Conservation (phyloP, 2,329 filamentous ascomycete genomes). For the Aspergillus luchuensis region DNA sequence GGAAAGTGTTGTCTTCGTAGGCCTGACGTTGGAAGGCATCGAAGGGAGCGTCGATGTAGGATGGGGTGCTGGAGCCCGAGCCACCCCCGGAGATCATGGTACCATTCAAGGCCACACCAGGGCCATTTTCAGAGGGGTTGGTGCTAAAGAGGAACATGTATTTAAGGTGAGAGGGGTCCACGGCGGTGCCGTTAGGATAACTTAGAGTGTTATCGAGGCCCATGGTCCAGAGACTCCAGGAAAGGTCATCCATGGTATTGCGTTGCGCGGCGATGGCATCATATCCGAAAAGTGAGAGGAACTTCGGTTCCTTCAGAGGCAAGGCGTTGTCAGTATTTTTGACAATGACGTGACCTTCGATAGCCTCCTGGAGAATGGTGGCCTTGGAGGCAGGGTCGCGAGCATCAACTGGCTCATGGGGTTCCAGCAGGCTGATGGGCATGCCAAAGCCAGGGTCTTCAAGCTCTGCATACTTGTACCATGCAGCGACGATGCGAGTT, state of each 20-base stretch:
- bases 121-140: constrained; percentile 24
- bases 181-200: constrained; percentile 17
- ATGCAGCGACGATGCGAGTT: constrained; percentile 15
- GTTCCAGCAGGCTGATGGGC: constrained; percentile 43
- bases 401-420: constrained; percentile 55
- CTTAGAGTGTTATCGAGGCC: constrained; percentile 3
- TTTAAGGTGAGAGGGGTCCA: constrained; percentile 13
- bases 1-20: constrained; percentile 57
- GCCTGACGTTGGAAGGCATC: constrained; percentile 58
- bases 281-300: constrained; percentile 61
- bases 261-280: constrained; percentile 46
- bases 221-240: constrained; percentile 7
- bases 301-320: constrained; percentile 42
- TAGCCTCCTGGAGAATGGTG: constrained; percentile 53
- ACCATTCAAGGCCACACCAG: constrained; percentile 47
- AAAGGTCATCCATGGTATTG: constrained; percentile 31
- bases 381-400: constrained; percentile 43
- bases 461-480: constrained; percentile 20
- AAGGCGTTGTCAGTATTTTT: constrained; percentile 55
- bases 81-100: constrained; percentile 53
- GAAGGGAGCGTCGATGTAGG: constrained; percentile 55
- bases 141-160: constrained; percentile 24
- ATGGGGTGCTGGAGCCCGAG: constrained; percentile 52
- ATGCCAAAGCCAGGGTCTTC: constrained; percentile 37
- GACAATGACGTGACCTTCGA: constrained; percentile 58